Evolutionary conservation across 495 filamentous ascomycete genomes (phyloP).

Genomic region (Endocarpon pusillum): DNA sequence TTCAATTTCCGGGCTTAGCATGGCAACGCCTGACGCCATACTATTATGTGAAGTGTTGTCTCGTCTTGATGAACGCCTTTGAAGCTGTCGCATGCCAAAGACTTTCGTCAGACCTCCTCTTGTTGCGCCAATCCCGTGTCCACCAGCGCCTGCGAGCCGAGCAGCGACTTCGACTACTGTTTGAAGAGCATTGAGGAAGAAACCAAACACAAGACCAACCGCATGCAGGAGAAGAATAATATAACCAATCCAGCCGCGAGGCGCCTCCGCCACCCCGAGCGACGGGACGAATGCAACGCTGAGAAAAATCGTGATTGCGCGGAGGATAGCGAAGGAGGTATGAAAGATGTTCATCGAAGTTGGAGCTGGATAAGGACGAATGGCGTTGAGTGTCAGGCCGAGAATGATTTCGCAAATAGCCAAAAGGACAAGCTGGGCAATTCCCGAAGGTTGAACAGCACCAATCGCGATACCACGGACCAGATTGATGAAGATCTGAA

Average conservation of each 20-base stretch:
- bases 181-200: slow-evolving; percentile 82
- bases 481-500: slow-evolving; percentile 69
- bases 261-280: slow-evolving; percentile 52
- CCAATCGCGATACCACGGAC: slow-evolving; percentile 81
- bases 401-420: slow-evolving; percentile 88
- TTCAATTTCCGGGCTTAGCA: slow-evolving; percentile 48
- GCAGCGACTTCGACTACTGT: slow-evolving; percentile 77
- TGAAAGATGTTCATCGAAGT: slow-evolving; percentile 99
- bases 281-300: slow-evolving; percentile 79
- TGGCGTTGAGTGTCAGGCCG: slow-evolving; percentile 73
- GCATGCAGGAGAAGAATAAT: slow-evolving; percentile 75
- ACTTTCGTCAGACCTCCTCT: slow-evolving; percentile 82
- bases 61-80: slow-evolving; percentile 49
- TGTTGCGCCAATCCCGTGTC: slow-evolving; percentile 52
- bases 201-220: slow-evolving; percentile 76
- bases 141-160: slow-evolving; percentile 62
- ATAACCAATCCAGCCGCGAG: slow-evolving; percentile 91
- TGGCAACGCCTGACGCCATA: slow-evolving; percentile 63
- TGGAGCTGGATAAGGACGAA: slow-evolving; percentile 72
- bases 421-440: slow-evolving; percentile 78
- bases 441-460: slow-evolving; percentile 79
- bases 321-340: slow-evolving; percentile 59
- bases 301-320: slow-evolving; percentile 63
- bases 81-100: slow-evolving; percentile 84
- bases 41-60: slow-evolving; percentile 49